A percentile compares a stretch with the other conserved stretches of the same genome.
phyloP scores from a whole-genome alignment of 371 early-diverging fungal genomes.

The Lichtheimia ornata region DNA sequence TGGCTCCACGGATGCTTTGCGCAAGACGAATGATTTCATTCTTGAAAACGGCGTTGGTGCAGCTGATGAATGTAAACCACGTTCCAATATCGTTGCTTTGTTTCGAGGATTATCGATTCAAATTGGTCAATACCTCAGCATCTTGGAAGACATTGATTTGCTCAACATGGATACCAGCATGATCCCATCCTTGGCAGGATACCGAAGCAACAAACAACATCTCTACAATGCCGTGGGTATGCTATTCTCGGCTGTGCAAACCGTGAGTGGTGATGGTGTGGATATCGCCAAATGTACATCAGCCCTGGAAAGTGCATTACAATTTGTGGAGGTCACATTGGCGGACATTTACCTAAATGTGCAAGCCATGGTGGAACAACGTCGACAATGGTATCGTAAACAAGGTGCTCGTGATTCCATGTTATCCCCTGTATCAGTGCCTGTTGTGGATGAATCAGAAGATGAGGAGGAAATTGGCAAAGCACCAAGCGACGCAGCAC shows the following conservation, averaged over 20 bases:
- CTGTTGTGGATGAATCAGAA: constrained; percentile 6
- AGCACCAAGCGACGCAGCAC: constrained; percentile 10
- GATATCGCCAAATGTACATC: constrained; percentile 28
- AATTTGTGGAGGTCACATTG: constrained; percentile 43
- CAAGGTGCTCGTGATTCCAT: constrained; percentile 6
- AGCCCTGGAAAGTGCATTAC: constrained; percentile 40
- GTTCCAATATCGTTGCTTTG: constrained; percentile 33
- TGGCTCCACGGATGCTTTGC: constrained; percentile 43
- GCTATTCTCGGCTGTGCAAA: constrained; percentile 66
- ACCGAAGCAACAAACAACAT: constrained; percentile 64
- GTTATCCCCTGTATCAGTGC: background rate
- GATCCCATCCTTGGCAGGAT: constrained; percentile 52
- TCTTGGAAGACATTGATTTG: constrained; percentile 40
- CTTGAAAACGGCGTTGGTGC: constrained; percentile 2
- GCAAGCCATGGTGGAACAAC: constrained; percentile 42
- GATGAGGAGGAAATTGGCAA: constrained; percentile 61
- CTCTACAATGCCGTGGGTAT: constrained; percentile 70
- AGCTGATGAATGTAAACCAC: constrained; percentile 14
- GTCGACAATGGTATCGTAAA: constrained; percentile 32
- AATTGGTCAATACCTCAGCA: constrained; percentile 35
- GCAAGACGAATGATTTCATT: constrained; percentile 34
- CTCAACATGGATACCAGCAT: constrained; percentile 25
- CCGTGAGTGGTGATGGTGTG: constrained; percentile 47
- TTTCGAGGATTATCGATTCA: constrained; percentile 45
- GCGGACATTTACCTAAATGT: constrained; percentile 35